Conservation (phyloP, 2,329 filamentous ascomycete species). For the Neofusicoccum sp. region DNA sequence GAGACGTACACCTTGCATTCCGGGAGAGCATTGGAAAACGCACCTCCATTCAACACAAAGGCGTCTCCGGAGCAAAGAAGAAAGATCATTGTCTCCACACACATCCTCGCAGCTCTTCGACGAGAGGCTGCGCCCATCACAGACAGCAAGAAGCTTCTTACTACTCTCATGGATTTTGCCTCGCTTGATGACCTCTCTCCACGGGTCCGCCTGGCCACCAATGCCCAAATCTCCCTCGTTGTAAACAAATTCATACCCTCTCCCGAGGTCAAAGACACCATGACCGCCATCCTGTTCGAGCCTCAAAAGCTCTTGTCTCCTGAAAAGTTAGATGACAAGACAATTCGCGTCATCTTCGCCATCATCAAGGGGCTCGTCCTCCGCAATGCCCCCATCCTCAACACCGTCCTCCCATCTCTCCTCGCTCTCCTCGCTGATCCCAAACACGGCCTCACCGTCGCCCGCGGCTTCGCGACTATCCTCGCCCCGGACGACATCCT, state of each 20-base stretch:
- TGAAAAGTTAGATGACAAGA: conserved; percentile 36
- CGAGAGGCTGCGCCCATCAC: conserved; percentile 34
- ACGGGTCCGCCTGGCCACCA: conserved; percentile 32
- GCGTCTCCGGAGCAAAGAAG: conserved; percentile 38
- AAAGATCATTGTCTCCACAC: conserved; percentile 57
- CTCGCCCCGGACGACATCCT: conserved; percentile 61
- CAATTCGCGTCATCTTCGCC: conserved; percentile 59
- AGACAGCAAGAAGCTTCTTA: conserved; percentile 33
- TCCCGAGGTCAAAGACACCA: conserved; percentile 38
- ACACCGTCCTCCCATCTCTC: conserved; percentile 43
- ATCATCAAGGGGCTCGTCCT: conserved; percentile 60
- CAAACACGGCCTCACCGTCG: conserved; percentile 51
- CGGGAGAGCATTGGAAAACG: conserved; percentile 26
- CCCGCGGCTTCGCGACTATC: conserved; percentile 59
- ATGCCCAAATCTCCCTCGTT: conserved; percentile 46
- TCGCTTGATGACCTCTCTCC: conserved; percentile 29
- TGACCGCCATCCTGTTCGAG: conserved; percentile 38
- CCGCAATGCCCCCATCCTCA: conserved; percentile 49
- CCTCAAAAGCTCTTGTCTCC: conserved; percentile 33
- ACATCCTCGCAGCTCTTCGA: conserved; percentile 53
- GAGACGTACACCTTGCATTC: conserved; percentile 56
- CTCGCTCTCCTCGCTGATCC: conserved; percentile 51
- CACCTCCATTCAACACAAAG: conserved; percentile 33
- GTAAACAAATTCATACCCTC: conserved; percentile 50
- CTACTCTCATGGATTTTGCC: conserved; percentile 39